Base-by-base conservation (phyloP, 768 basidiomycete species). In the Trametes sanguinea region DNA sequence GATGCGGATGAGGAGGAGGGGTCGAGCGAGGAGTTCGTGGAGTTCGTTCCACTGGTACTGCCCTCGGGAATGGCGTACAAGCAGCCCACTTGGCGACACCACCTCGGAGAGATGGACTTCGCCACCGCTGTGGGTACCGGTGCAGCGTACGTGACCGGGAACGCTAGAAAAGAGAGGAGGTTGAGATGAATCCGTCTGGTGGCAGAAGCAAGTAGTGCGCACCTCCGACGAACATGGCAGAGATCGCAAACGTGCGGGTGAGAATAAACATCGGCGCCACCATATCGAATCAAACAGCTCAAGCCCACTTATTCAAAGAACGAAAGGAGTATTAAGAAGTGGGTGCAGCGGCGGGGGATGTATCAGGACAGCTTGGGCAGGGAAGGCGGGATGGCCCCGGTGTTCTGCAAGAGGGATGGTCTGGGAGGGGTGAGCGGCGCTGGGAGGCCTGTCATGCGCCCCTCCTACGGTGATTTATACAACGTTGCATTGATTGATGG, bases 161-260 rank as follows among this genome's bases (percentile, higher is more conserved):
- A 52, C 1, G 57, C 57, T 59, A 8, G 1, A 52, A n/a, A 6
- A 9, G 11, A 1, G 17, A 33, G 4, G 14, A 13, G 4, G 32
- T 27, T 56, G 3, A 46, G 48, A 3, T 22, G 10, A 1, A 32
- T 8, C 2, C 4, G 4, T 7, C 17, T 7, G 30, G 7, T 10
- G 33, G 4, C 10, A 14, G n/a, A 35, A 27, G 11, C 1, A 1
- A 14, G 33, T 29, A 1, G 16, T 9, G 33, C 57, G 9, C 27
- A 63, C 62, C 62, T 39, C 62, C 57, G 30, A 63, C 56, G 57
- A 57, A 58, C n/a, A 63, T 52, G 35, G 62, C 62, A 13, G 51
- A 63, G 43, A 63, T 58, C 27, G 57, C 62, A 29, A 63, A 63
- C 4, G 62, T 33, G 45, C 62, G 56, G 27, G 62, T 63, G n/a